A percentile compares a stretch with the other conserved stretches of the same genome.
Evolutionary conservation across 2,329 filamentous ascomycete genomes (phyloP).

Genomic region (Pezicula rhizophila): DNA sequence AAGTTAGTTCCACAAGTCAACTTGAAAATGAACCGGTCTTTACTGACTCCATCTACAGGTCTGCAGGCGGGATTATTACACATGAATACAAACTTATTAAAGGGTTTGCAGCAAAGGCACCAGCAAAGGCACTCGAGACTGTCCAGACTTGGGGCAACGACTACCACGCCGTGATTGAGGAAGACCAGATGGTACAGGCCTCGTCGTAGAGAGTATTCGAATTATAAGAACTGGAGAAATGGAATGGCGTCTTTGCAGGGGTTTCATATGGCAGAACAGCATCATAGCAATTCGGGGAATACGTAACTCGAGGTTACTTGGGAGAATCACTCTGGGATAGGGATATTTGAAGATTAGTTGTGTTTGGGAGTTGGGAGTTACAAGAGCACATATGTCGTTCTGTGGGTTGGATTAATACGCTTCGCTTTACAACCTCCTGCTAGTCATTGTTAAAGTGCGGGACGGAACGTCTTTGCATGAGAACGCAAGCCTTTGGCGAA

Average conservation of each 20-base stretch:
- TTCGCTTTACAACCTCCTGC: too few relatives aligned
- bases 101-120: slow-evolving; percentile 71
- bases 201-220: neutral
- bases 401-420: too few relatives aligned
- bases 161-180: slow-evolving; percentile 65
- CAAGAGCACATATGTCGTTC: too few relatives aligned
- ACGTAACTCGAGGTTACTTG: too few relatives aligned
- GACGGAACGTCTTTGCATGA: too few relatives aligned
- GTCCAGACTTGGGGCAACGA: slow-evolving; percentile 57
- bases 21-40: neutral
- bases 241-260: neutral
- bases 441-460: too few relatives aligned
- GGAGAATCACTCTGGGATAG: too few relatives aligned
- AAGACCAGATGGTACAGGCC: slow-evolving; percentile 58
- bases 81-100: slow-evolving; percentile 67
- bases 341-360: too few relatives aligned
- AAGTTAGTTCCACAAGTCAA: slow-evolving; percentile 17
- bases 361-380: too few relatives aligned
- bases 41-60: slow-evolving; percentile 11
- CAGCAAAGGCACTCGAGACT: slow-evolving; percentile 60
- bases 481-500: too few relatives aligned
- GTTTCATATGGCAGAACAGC: neutral
- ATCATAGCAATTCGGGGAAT: neutral
- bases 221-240: neutral
- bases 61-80: slow-evolving; percentile 70